phyloP scores from a whole-genome alignment of 768 basidiomycete genomes.

The Mycena sanguinolenta region DNA sequence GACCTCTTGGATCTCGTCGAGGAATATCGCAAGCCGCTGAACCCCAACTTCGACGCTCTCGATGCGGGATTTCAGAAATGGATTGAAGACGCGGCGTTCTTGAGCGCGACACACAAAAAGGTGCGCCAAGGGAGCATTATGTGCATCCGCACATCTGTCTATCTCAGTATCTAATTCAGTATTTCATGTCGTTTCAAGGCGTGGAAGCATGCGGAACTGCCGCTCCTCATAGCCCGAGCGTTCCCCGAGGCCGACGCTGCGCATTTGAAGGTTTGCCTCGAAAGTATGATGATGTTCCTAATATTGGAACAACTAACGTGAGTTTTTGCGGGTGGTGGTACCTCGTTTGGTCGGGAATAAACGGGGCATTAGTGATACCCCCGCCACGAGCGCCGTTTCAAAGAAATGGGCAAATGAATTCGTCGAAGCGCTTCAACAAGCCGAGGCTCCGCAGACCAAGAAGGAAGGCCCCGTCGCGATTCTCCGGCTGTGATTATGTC shows the following conservation, averaged over 20 bases:
- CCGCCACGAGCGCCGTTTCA: constrained; percentile 28
- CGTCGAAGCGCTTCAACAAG: constrained; percentile 29
- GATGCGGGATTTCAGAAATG: constrained; percentile 36
- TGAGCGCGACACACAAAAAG: constrained; percentile 33
- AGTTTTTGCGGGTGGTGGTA: neutral
- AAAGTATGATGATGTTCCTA: constrained; percentile 39
- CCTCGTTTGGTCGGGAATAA: neutral
- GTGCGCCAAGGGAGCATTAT: constrained; percentile 6
- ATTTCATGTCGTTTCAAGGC: constrained; percentile 19
- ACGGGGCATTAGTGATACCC: constrained; percentile 23
- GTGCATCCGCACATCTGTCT: neutral
- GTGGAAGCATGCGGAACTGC: constrained; percentile 41
- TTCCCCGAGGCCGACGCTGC: constrained; percentile 38
- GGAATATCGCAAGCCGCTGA: constrained; percentile 35
- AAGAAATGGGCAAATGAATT: constrained; percentile 35
- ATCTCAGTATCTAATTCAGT: neutral
- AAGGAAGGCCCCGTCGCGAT: constrained; percentile 29
- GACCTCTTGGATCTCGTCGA: constrained; percentile 29
- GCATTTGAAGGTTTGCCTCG: constrained; percentile 37
- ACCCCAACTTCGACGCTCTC: constrained; percentile 31
- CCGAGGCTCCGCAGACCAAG: constrained; percentile 15
- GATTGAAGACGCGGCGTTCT: constrained; percentile 37
- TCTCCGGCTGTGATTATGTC: constrained; percentile 31
- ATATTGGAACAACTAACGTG: constrained; percentile 42
- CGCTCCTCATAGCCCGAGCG: constrained; percentile 36